Evolutionary conservation across 1,284 basidiomycete species (phyloP), one percentile per base, ranked within the genome.

Genomic region (Ganoderma sinense): DNA sequence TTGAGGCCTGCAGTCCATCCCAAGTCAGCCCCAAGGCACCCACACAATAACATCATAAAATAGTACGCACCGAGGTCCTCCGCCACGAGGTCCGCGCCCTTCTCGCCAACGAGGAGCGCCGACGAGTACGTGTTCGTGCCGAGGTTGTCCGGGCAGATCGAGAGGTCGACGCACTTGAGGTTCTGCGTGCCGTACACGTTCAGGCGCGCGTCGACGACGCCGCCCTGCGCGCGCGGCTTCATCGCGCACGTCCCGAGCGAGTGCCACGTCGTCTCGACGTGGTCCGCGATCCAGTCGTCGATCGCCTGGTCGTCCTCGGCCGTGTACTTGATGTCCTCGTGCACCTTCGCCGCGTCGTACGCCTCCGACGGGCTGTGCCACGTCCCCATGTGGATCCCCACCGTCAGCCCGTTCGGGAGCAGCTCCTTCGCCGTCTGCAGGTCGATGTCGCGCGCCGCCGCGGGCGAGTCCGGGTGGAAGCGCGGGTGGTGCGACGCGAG

Each of bases 201-300:
- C 71, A 94, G 84, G 69, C 89, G 86, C 29, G 81, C 81, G 80
- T 94, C 93, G 74, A 95, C 89, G 40, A 94, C 93, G 76, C 94
- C 94, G 60, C 93, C 93, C 78, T 93, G 81, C 71, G 87, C 85
- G 61, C 88, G 84, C n/a, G 92, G 92, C 77, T 94, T 91, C 93
- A 94, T 94, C 26, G 92, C 79, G 66, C 79, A 80, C 39, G 79
- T 80, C 86, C 87, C 87, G 78, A 92, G 83, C 76, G 87, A 89
- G 82, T 92, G 91, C 91, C 91, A 92, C 64, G 91, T 92, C 18
- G 91, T 92, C 84, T 92, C 90, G 73, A 92, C 91, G 76, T 91
- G 90, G 77, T 91, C 88, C 69, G 75, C 76, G 58, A 91, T 81
- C 90, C 90, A 91, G 74, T 91, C 86, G 76, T 91, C 90, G 75